phyloP scores from a whole-genome alignment of 1,139 yeast species.

The Trichomonascaceae sp. region DNA sequence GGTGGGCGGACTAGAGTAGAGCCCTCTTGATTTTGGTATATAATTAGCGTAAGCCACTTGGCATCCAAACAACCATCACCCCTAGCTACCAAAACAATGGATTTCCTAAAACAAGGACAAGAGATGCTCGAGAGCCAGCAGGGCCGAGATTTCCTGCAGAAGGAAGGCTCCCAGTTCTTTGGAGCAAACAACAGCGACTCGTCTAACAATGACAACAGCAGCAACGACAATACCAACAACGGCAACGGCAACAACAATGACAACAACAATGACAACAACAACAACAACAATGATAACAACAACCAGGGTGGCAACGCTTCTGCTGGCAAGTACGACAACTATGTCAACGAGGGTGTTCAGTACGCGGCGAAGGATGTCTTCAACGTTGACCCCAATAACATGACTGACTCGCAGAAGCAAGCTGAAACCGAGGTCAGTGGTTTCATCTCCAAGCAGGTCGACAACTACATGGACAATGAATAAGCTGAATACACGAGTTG shows the following conservation, averaged over 20 bases:
- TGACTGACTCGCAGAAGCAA: conserved; percentile 11
- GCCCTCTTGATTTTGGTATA: too few species aligned
- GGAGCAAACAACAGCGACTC: conserved; percentile 5
- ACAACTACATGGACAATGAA: conserved; percentile 6
- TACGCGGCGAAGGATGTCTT: conserved; percentile 16
- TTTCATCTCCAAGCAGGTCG: conserved; percentile 14
- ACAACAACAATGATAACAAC: conserved; percentile 5
- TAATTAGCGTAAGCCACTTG: too few species aligned
- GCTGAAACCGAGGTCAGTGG: conserved; percentile 14
- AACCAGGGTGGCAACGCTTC: conserved; percentile 7
- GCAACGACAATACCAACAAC: conserved; percentile 2
- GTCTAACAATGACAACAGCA: conserved; percentile 1
- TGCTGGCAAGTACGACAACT: conserved; percentile 15
- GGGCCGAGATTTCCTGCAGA: conserved; percentile 7
- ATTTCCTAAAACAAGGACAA: conserved; percentile 14
- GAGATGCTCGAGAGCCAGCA: conserved; percentile 5
- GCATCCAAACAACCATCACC: too few species aligned
- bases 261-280: conserved; percentile 3
- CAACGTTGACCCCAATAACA: conserved; percentile 11
- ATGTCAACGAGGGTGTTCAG: conserved; percentile 18
- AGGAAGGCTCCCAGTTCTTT: conserved; percentile 8
- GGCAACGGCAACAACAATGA: conserved; percentile 4
- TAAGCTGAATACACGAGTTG: too few species aligned
- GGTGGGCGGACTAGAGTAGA: too few species aligned
- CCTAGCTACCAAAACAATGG: too few species aligned